Base-by-base conservation (phyloP, 2,329 filamentous ascomycete genomes). In the Talaromyces pinophilus region DNA sequence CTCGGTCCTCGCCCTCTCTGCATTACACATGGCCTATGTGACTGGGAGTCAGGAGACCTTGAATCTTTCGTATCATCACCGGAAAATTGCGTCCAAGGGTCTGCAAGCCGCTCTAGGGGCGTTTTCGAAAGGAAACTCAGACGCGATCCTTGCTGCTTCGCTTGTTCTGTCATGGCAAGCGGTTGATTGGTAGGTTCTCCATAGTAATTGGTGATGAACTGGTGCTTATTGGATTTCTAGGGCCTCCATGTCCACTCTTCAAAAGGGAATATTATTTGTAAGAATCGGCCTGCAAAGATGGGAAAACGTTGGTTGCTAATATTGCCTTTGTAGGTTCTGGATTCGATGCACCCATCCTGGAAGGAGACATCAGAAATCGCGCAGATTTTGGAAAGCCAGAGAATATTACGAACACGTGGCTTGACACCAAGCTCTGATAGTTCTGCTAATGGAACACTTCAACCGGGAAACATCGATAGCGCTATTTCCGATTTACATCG, bases 121-220 rank as follows among this genome's bases (percentile, higher is more conserved):
- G 22, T 97, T 98, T 79, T 96, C 91, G 2, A 88, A 88, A 72
- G 88, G 90, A 62, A 96, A 93, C 68, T 94, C 92, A 1, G 94
- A 99, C 79, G 93, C 93, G 52, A 90, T 97, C 69, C 85, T 99
- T 64, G 94, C 93, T 30, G 92, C 93, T 38, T 97, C 94, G 30
- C 88, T 97, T 54, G 86, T 98, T 59, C 85, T 99, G 60, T 96
- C 93, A 44, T 98, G 95, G 93, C 94, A 98, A 82, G 92, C 92
- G 65, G 95, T 90, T 67, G 94, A 98, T 82, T 98, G 93, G 94
- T 96, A 85, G 84, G 89, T 82, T 65, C 1, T 44, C 5, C 7
- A 11, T 30, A 60, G 7, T 10, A 8, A 6, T 11, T 2, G 17
- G 19, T 13, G 15, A 33, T n/a, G 11, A 25, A 33, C 2, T 38